Evolutionary conservation across 2,329 filamentous ascomycete genomes (phyloP), one percentile per base, ranked within the genome.

Genomic region (Xylaria sp.): DNA sequence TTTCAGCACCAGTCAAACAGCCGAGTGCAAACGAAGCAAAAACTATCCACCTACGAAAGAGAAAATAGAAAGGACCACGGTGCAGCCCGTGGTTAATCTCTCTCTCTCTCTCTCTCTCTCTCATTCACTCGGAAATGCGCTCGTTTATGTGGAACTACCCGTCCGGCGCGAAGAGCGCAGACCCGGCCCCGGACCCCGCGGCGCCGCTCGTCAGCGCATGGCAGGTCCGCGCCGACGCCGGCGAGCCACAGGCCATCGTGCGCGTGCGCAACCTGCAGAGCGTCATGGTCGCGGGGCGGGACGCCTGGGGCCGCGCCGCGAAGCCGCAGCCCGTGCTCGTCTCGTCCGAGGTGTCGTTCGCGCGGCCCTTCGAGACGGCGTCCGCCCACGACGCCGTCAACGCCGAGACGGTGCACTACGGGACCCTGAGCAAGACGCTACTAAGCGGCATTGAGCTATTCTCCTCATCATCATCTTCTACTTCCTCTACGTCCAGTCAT

Each of bases 371-470:
- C 74, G 80, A 80, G 54, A 81, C 84, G 0, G 87, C 90, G 1
- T 87, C 89, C 0, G 73, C 82, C 1, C 77, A 78, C 4, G 92
- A 94, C 79, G 80, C 80, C 9, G 84, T 94, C 38, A 85, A 87
- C 51, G 78, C 79, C n/a, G 91, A 91, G 75, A 94, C 92, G 1
- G 87, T 93, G 27, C 90, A 94, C 79, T 94, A 94, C 74, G 91
- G 92, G 1, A 83, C 81, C 10, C 82, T 94, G 15, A 89, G 88
- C 80, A 93, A 93, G 79, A 82, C 83, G 0, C 82, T 94, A 15
- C 79, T 90, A 36, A 77, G 78, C 27, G 80, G 80, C 13, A 74
- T 89, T 29, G 77, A 79, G 51, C 68, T 77, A n/a, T 72, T 69
- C 50, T 36, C 55, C 76, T 77, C 36, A 11, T 22, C 45, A 10